phyloP scores from a whole-genome alignment of 2,329 filamentous ascomycete species.

The Fusarium sp. region DNA sequence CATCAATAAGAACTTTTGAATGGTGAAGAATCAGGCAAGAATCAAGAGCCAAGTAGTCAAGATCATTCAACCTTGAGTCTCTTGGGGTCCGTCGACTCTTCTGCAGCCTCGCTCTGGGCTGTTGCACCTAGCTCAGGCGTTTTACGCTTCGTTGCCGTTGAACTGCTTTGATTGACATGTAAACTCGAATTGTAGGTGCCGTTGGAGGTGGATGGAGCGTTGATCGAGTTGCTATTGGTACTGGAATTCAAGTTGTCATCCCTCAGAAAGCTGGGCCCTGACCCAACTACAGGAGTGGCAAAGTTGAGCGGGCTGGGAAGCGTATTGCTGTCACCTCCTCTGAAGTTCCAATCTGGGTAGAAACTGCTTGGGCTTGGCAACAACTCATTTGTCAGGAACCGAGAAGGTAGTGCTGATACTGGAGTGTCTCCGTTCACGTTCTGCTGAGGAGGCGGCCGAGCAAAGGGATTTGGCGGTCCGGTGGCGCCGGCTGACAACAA shows the following conservation, averaged over 20 bases:
- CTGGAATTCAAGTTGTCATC: slow-evolving; percentile 58
- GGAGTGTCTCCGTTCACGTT: slow-evolving; percentile 73
- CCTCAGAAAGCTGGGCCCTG: slow-evolving; percentile 71
- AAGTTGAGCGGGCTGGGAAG: slow-evolving; percentile 94
- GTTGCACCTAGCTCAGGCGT: slow-evolving; percentile 62
- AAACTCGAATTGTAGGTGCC: slow-evolving; percentile 30
- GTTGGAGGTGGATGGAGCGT: slow-evolving; percentile 11
- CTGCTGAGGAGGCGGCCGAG: slow-evolving; percentile 82
- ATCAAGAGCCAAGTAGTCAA: background rate
- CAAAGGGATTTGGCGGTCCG: slow-evolving; percentile 95
- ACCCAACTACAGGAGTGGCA: slow-evolving; percentile 79
- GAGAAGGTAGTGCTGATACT: slow-evolving; percentile 91
- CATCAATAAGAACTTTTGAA: slow-evolving; percentile 23
- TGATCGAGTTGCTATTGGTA: slow-evolving; percentile 29
- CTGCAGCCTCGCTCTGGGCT: slow-evolving; percentile 56
- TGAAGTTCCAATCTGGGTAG: slow-evolving; percentile 90
- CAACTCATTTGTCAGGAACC: slow-evolving; percentile 89
- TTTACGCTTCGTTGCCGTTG: slow-evolving; percentile 62
- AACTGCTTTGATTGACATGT: slow-evolving; percentile 34
- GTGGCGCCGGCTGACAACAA: slow-evolving; percentile 90
- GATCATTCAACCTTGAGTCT: slow-evolving; percentile 63
- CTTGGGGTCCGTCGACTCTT: slow-evolving; percentile 62
- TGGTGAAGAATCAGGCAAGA: slow-evolving; percentile 1
- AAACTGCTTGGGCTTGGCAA: slow-evolving; percentile 92
- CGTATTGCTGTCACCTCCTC: slow-evolving; percentile 81